Evolutionary conservation across 2,329 filamentous ascomycete species (phyloP).

Genomic region (Cladosporium sp.): DNA sequence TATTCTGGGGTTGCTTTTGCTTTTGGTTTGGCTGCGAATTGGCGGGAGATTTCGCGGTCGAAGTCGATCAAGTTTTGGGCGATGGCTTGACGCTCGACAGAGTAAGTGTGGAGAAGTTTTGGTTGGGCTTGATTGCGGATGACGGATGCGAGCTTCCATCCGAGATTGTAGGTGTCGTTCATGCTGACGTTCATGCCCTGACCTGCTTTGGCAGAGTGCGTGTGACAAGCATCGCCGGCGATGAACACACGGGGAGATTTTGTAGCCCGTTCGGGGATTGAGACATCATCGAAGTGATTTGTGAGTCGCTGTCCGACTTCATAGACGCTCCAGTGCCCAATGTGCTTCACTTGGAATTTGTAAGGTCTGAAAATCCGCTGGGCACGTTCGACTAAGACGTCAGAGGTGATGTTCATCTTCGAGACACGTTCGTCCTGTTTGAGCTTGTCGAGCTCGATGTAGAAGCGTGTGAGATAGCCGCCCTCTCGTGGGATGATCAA

Average conservation of each 20-base stretch:
- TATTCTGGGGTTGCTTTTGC: conserved; percentile 11
- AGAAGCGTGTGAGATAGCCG: conserved; percentile 31
- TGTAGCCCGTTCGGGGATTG: conserved; percentile 52
- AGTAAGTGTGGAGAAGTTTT: conserved; percentile 48
- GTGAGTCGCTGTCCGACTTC: conserved; percentile 54
- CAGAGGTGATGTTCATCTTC: conserved; percentile 59
- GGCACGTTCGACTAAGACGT: conserved; percentile 59
- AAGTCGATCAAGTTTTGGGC: conserved; percentile 62
- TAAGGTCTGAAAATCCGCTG: conserved; percentile 65
- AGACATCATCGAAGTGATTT: conserved; percentile 61
- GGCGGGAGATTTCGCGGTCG: conserved; percentile 45
- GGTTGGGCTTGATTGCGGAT: conserved; percentile 32
- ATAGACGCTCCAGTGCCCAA: conserved; percentile 66
- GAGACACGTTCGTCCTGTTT: conserved; percentile 49
- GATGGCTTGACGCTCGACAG: conserved; percentile 53
- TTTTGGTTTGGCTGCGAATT: conserved; percentile 41
- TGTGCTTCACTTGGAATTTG: conserved; percentile 59
- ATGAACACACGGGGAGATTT: conserved; percentile 58
- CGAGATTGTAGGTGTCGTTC: conserved; percentile 60
- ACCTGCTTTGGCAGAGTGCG: conserved; percentile 58
- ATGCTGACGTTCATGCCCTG: conserved; percentile 71
- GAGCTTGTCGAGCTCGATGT: conserved; percentile 35
- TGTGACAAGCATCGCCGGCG: conserved; percentile 60
- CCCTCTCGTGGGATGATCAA: conserved; percentile 65
- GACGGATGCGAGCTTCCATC: conserved; percentile 53